Evolutionary conservation across 2,329 filamentous ascomycete genomes (phyloP).

Genomic region (Diplodia corticola): DNA sequence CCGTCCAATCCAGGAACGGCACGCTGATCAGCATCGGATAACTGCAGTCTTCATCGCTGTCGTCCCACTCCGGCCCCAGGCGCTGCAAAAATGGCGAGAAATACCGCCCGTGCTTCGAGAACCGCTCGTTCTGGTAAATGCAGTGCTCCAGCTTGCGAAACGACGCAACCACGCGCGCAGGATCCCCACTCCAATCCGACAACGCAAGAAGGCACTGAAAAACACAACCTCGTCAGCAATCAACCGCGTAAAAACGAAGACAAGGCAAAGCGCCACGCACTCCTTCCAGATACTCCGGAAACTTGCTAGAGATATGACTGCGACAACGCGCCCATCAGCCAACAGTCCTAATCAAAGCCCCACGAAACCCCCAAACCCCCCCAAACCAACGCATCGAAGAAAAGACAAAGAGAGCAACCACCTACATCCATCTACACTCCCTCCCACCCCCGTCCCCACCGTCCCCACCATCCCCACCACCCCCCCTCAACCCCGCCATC

Average conservation of each 20-base stretch:
- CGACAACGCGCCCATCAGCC: not conserved
- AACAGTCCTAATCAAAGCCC: no score
- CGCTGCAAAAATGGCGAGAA: slow-evolving; percentile 45
- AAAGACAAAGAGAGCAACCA: not conserved
- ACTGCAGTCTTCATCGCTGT: slow-evolving; percentile 24
- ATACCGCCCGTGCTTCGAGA: slow-evolving; percentile 47
- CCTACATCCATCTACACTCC: slow-evolving; percentile 44
- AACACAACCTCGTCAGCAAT: not conserved
- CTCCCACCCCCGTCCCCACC: slow-evolving; percentile 34
- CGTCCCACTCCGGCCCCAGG: slow-evolving; percentile 28
- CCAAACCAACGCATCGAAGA: not conserved
- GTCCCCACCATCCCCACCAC: slow-evolving; percentile 35
- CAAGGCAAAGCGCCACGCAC: slow-evolving; percentile 22
- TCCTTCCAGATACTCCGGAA: slow-evolving; percentile 41
- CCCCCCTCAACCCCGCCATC: slow-evolving; percentile 41
- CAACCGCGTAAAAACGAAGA: not conserved
- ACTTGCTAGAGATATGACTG: slow-evolving; percentile 45
- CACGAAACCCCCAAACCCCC: not conserved
- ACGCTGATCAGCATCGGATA: slow-evolving; percentile 43
- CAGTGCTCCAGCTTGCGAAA: slow-evolving; percentile 39
- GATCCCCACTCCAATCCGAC: slow-evolving; percentile 34
- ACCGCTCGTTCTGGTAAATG: slow-evolving; percentile 43
- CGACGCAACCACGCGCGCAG: slow-evolving; percentile 26
- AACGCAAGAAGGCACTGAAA: slow-evolving; percentile 33
- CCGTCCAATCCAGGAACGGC: slow-evolving; percentile 46